These are phyloP conservation scores for Xylariales sp. DNA, from an alignment of 2,329 filamentous ascomycete species.

Conservation along the genomic window DNA sequence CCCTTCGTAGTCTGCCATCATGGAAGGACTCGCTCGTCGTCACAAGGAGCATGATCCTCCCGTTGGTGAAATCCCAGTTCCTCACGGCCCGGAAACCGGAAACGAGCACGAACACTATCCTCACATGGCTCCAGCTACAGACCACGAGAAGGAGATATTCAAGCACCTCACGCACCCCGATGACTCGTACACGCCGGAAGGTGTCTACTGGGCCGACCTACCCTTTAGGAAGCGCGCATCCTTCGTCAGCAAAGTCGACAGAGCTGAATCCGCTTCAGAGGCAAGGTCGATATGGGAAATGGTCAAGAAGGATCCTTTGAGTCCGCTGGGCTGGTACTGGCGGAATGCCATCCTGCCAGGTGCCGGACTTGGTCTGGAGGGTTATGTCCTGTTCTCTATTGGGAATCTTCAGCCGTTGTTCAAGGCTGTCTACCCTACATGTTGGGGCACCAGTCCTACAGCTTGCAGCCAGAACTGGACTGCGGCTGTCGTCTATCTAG, in stretches of 20 bases:
- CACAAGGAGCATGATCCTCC: slow-evolving; percentile 36
- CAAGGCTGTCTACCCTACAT: slow-evolving; percentile 65
- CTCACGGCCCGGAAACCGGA: slow-evolving; percentile 47
- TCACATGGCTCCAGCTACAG: slow-evolving; percentile 34
- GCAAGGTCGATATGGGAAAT: slow-evolving; percentile 64
- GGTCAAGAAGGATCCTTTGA: slow-evolving; percentile 82
- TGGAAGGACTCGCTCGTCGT: too few species aligned
- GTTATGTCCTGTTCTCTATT: slow-evolving; percentile 95
- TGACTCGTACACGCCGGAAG: slow-evolving; percentile 78
- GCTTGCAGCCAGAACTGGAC: slow-evolving; percentile 79
- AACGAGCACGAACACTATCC: slow-evolving; percentile 45
- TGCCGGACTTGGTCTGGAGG: slow-evolving; percentile 87
- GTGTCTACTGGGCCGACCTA: slow-evolving; percentile 91
- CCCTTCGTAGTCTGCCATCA: too few species aligned
- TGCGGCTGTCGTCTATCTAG: slow-evolving; percentile 80
- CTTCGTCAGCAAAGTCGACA: slow-evolving; percentile 74
- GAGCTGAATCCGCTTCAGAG: slow-evolving; percentile 65
- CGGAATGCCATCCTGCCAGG: slow-evolving; percentile 88
- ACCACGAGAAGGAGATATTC: slow-evolving; percentile 60
- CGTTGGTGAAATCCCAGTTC: slow-evolving; percentile 51
- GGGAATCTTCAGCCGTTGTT: slow-evolving; percentile 87
- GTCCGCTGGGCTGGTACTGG: slow-evolving; percentile 81
- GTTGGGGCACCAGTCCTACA: slow-evolving; percentile 59
- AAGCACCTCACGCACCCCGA: slow-evolving; percentile 78
- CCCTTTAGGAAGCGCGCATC: slow-evolving; percentile 62